phyloP scores from a whole-genome alignment of 805 yeast species.

The Komagataella pastoris region DNA sequence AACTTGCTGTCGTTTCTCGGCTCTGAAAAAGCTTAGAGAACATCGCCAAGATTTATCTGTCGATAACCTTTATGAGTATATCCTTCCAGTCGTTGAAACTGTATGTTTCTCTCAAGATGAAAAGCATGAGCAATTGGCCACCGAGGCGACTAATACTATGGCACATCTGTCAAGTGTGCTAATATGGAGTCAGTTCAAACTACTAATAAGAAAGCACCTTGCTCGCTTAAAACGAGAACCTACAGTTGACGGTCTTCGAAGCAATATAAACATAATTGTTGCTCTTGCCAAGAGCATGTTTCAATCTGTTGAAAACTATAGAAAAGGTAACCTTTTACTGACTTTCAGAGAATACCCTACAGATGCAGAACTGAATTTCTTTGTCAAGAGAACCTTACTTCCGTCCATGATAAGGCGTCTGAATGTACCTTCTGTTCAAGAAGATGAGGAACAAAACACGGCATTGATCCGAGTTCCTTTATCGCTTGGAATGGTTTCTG shows the following conservation, averaged over 20 bases:
- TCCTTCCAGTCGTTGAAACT: slow-evolving; percentile 77
- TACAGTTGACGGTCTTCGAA: slow-evolving; percentile 28
- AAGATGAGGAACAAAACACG: slow-evolving; percentile 70
- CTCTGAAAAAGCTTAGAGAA: slow-evolving; percentile 50
- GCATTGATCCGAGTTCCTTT: slow-evolving; percentile 63
- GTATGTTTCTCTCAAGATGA: slow-evolving; percentile 44
- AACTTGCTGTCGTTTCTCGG: slow-evolving; percentile 73
- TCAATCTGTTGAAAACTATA: slow-evolving; percentile 1
- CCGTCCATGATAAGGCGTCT: slow-evolving; percentile 35
- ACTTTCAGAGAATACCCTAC: background rate
- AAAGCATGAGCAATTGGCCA: slow-evolving; percentile 43
- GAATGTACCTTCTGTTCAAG: slow-evolving; percentile 43
- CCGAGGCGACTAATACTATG: slow-evolving; percentile 54
- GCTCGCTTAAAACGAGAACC: background rate
- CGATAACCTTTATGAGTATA: slow-evolving; percentile 19
- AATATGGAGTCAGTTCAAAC: slow-evolving; percentile 71
- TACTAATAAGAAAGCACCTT: slow-evolving; percentile 59
- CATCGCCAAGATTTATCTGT: slow-evolving; percentile 18
- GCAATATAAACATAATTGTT: slow-evolving; percentile 40
- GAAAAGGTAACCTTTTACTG: background rate
- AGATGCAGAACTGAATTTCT: slow-evolving; percentile 19
- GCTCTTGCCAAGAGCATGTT: slow-evolving; percentile 29
- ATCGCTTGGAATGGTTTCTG: slow-evolving; percentile 65
- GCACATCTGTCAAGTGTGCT: slow-evolving; percentile 42
- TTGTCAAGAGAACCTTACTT: slow-evolving; percentile 21